Evolutionary conservation across 2,329 filamentous ascomycete species (phyloP).

Genomic region (Monosporascus cannonballus): DNA sequence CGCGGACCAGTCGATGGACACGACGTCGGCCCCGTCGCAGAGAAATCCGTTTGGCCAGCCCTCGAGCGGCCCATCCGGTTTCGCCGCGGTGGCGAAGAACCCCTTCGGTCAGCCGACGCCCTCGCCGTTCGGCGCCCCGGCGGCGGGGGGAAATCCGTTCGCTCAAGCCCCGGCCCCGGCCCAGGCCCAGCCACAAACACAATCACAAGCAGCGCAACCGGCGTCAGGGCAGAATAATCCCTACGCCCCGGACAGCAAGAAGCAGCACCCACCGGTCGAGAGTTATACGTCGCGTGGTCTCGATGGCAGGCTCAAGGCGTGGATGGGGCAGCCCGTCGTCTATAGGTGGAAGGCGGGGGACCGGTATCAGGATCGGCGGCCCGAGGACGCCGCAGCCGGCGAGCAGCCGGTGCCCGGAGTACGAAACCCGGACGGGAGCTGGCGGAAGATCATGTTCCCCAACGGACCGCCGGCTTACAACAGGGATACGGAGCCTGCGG

Average conservation of each 20-base stretch:
- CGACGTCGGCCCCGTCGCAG: constrained; percentile 13
- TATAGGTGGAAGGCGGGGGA: constrained; percentile 40
- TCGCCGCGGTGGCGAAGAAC: constrained; percentile 12
- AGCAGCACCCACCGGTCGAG: constrained; percentile 36
- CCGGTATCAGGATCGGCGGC: constrained; percentile 14
- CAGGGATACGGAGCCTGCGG: constrained; percentile 55
- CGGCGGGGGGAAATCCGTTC: constrained; percentile 19
- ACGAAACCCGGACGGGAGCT: constrained; percentile 46
- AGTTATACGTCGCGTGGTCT: constrained; percentile 37
- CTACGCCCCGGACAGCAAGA: constrained; percentile 38
- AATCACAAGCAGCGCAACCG: constrained; percentile 10
- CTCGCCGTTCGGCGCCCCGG: constrained; percentile 5
- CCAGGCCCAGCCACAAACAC: constrained; percentile 6
- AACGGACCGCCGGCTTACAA: constrained; percentile 60
- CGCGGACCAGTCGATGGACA: constrained; percentile 20
- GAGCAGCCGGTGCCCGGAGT: constrained; percentile 36
- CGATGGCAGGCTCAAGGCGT: constrained; percentile 44
- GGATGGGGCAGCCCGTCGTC: constrained; percentile 57
- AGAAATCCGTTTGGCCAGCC: constrained; percentile 22
- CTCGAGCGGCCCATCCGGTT: constrained; percentile 6
- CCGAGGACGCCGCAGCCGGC: constrained; percentile 2
- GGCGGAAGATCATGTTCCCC: constrained; percentile 67
- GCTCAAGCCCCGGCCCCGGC: constrained; percentile 8
- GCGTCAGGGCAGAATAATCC: constrained; percentile 24
- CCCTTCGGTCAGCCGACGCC: constrained; percentile 26